Evolutionary conservation across 106 monocot genomes (phyloP), one percentile per base, ranked within the genome.

Genomic region (Allium cepa): DNA sequence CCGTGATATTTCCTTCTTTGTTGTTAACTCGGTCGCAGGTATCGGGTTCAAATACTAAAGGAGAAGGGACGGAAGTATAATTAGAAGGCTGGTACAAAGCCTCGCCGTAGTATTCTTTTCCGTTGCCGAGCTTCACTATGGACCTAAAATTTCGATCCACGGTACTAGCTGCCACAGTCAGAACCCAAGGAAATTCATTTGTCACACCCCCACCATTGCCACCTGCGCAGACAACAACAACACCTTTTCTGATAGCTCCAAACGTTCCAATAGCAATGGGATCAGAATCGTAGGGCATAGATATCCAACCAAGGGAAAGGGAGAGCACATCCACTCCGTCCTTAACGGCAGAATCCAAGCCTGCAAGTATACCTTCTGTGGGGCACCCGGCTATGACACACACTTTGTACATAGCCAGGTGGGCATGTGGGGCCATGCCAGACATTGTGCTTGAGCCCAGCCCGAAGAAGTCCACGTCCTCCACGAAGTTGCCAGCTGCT

Each of bases 171-270:
- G 64, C 83, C 17, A 90, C 83, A 4, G 90, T 90, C 2, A 90
- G 66, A 1, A 85, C 15, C 90, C 85, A 90, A 10, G 88, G 88
- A 4, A 79, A 79, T 3, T 69, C 79, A 47, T 85, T 88, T 0
- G n/a, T n/a, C n/a, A n/a, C 22, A 22, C 22, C 22, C 22, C 89
- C 88, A 7, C 0, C 0, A 52, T 89, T 85, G 9, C 89, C 85
- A 8, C 58, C 88, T 10, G 79, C 48, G 18, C 60, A 57, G 48
- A 75, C 78, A 1, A 80, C 80, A 15, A 78, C 67, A 12, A 83
- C 59, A 0, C 80, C 87, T 48, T 71, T 87, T 51, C 65, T 9
- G 13, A 64, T 18, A 7, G 83, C 83, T 3, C 13, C 53, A 11
- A 87, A 80, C 1, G 75, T 15, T 9, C 59, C 72, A 3, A 77